phyloP scores from a whole-genome alignment of 2,329 filamentous ascomycete species.

The Fusarium tricinctum region DNA sequence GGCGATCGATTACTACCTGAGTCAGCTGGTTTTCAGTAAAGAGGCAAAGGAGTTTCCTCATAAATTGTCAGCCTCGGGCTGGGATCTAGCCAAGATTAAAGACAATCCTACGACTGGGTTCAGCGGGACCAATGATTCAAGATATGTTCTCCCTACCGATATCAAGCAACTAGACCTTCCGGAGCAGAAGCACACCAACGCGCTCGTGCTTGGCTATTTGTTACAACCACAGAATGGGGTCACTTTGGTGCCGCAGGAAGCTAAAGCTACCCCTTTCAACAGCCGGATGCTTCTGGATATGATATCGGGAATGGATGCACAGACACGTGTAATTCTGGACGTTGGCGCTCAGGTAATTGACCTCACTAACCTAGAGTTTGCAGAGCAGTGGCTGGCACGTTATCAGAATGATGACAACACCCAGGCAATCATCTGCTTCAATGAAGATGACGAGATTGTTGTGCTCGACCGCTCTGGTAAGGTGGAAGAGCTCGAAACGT shows the following conservation, averaged over 20 bases:
- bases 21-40: constrained; percentile 69
- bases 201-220: constrained; percentile 72
- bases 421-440: constrained; percentile 68
- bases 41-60: constrained; percentile 73
- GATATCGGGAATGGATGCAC: not conserved
- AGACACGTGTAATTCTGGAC: constrained; percentile 61
- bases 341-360: constrained; percentile 80
- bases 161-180: constrained; percentile 69
- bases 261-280: not conserved
- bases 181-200: constrained; percentile 74
- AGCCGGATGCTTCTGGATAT: not conserved
- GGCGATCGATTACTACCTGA: constrained; percentile 74
- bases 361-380: constrained; percentile 68
- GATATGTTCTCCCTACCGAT: constrained; percentile 67
- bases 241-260: not conserved
- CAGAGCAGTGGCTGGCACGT: constrained; percentile 64
- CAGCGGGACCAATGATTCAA: constrained; percentile 77
- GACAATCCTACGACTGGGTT: constrained; percentile 72
- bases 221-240: constrained; percentile 66
- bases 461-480: constrained; percentile 65
- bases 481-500: constrained; percentile 66
- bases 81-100: constrained; percentile 71
- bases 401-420: constrained; percentile 16
- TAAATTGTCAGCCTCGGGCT: constrained; percentile 76
- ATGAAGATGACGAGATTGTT: constrained; percentile 66